Conservation (phyloP, 108 stramenopile species). For the Pseudonitzschia pungens region DNA sequence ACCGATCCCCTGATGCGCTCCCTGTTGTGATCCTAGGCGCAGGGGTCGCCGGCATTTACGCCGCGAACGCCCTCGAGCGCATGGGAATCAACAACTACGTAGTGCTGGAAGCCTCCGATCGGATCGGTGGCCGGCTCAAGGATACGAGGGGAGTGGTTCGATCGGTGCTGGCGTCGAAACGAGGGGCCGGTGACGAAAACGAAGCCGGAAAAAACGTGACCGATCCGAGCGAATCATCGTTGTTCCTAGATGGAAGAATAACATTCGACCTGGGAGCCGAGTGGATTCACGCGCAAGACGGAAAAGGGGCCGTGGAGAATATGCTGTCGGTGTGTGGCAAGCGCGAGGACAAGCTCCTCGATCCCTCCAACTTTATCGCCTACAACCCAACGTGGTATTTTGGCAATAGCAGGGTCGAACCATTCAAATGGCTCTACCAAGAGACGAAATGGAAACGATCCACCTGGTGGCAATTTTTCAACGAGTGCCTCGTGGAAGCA, state of each 20-base stretch:
- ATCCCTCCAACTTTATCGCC: neutral
- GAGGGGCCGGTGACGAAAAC: no score
- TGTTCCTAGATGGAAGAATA: neutral
- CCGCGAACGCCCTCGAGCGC: constrained; percentile 2
- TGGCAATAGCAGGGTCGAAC: neutral
- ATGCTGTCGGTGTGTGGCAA: neutral
- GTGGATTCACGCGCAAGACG: neutral
- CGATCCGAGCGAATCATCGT: no score
- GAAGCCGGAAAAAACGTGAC: no score
- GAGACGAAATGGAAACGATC: neutral
- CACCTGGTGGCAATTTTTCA: neutral
- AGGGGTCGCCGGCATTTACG: constrained; percentile 21
- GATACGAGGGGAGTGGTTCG: neutral
- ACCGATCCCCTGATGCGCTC: no score
- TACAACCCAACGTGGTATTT: neutral
- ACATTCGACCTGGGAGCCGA: neutral
- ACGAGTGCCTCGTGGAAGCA: neutral
- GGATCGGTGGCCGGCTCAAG: constrained; percentile 16
- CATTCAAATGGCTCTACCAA: neutral
- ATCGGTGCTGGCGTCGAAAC: neutral
- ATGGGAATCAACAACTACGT: neutral
- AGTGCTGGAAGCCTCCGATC: constrained; percentile 33
- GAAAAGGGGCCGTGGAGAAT: neutral
- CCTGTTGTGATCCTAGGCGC: constrained; percentile 19
- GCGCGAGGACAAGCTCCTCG: neutral